These are phyloP conservation scores for Amphirosellinia nigrospora DNA, from an alignment of 495 filamentous ascomycete genomes.

Conservation along the genomic window DNA sequence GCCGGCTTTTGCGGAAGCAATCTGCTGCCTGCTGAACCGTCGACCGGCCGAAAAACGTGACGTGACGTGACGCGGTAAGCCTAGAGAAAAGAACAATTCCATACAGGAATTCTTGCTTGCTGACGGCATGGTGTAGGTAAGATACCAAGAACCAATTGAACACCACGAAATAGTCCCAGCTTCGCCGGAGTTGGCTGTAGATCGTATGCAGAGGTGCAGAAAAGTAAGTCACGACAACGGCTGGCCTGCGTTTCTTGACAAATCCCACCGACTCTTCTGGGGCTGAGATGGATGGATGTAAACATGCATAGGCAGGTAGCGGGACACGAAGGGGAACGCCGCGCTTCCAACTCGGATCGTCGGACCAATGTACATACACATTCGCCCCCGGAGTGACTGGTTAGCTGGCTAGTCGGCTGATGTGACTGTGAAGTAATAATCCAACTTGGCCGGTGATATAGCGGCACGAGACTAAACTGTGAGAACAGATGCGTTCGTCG, in stretches of 20 bases:
- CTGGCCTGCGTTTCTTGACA: neutral
- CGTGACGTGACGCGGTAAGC: constrained; percentile 6
- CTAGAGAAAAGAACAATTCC: neutral
- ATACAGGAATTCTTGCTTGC: constrained; percentile 2
- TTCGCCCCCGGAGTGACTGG: neutral
- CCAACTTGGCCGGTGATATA: neutral
- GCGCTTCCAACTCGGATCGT: neutral
- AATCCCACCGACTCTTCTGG: neutral
- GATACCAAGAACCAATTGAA: neutral
- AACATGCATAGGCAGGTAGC: neutral
- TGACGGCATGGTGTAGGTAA: constrained; percentile 11
- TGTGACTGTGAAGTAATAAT: neutral
- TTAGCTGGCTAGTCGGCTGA: too few species aligned
- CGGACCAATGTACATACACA: neutral
- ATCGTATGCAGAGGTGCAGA: neutral
- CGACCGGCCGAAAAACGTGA: too few species aligned
- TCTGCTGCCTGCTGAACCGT: too few species aligned
- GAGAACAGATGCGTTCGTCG: neutral
- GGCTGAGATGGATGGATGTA: too few species aligned
- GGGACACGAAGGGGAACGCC: neutral
- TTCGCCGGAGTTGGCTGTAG: neutral
- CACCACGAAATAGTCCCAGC: neutral
- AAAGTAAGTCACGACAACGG: neutral
- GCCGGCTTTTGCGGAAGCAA: neutral
- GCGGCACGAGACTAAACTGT: neutral